A percentile compares a stretch with the other conserved stretches of the same genome.
These are phyloP conservation scores for Fusarium kyushuense DNA, from an alignment of 2,329 filamentous ascomycete genomes.

Conservation along the genomic window DNA sequence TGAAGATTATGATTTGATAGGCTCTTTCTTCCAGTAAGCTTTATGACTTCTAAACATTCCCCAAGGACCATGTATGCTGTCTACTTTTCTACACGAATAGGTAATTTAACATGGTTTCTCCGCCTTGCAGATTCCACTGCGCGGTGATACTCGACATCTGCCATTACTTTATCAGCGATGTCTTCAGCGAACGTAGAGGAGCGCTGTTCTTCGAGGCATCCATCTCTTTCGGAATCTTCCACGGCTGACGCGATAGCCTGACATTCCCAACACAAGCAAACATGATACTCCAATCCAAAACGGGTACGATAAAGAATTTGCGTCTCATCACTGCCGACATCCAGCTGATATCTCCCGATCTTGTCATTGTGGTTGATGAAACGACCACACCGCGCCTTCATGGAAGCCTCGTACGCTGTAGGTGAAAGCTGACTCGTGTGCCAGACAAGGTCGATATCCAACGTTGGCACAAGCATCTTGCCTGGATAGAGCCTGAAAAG, in stretches of 20 bases:
- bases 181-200: background rate
- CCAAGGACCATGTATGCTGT: background rate
- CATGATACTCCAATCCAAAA: constrained; percentile 33
- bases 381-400: constrained; percentile 33
- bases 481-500: constrained; percentile 53
- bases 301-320: constrained; percentile 32
- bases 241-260: constrained; percentile 37
- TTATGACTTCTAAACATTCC: background rate
- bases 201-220: background rate
- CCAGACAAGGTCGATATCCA: constrained; percentile 58
- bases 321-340: constrained; percentile 26
- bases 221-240: constrained; percentile 19
- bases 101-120: constrained; percentile 25
- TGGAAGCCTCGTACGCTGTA: constrained; percentile 41
- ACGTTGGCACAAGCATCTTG: constrained; percentile 53
- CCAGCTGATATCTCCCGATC: constrained; percentile 25
- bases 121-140: constrained; percentile 36
- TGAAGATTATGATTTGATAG: background rate
- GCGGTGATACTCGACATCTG: constrained; percentile 22
- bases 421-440: constrained; percentile 57
- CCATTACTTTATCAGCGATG: constrained; percentile 11
- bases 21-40: too few relatives aligned
- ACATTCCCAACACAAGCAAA: constrained; percentile 43
- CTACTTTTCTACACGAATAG: background rate
- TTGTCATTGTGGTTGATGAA: constrained; percentile 49